Base-by-base conservation (phyloP, 345 rosid species). In the Theobroma cacao region DNA sequence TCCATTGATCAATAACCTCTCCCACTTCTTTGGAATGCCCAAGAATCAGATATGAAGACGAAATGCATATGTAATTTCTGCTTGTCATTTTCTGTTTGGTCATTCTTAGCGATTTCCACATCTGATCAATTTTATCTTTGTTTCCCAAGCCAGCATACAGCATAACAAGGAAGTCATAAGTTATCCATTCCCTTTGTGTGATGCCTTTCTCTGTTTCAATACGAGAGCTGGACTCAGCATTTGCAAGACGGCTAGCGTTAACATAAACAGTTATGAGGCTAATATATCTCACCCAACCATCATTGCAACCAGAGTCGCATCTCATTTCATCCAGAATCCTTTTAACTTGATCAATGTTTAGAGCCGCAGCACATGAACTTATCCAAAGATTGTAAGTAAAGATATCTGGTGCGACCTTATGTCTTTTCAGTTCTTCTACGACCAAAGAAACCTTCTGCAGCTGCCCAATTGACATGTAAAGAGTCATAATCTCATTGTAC, bases 401-500 rank as follows among this genome's bases (percentile, higher is more conserved):
- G 50, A 96, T 87, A 80, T 96, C 99, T 0, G 81, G 95, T 26
- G 86, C 84, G 82, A 94, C 87, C 38, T 89, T 86, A 77, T 78
- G 87, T 36, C 13, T 64, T 84, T 92, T 94, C 61, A 94, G 58
- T 33, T 91, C 91, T 64, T 87, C 78, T 14, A 94, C 86, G 52
- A 89, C 89, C 13, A 76, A 83, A 17, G 86, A 55, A 20, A 91
- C 97, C 86, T 94, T 91, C 86, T 94, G 98, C 45, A 94, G 86
- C 82, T 86, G 86, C 13, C 99, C 95, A 7, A 90, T 90, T n/a
- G 98, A 94, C 89, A 94, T 88, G 85, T 91, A 94, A 30, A 95
- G 76, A 63, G 99, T 94, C 99, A 94, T 94, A 89, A 96, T 89
- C 88, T 94, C 98, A 64, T 96, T 94, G 92, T 90, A 96, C 1